Conservation (phyloP, 78 protist genomes). For the Tieghemostelium lacteum region DNA sequence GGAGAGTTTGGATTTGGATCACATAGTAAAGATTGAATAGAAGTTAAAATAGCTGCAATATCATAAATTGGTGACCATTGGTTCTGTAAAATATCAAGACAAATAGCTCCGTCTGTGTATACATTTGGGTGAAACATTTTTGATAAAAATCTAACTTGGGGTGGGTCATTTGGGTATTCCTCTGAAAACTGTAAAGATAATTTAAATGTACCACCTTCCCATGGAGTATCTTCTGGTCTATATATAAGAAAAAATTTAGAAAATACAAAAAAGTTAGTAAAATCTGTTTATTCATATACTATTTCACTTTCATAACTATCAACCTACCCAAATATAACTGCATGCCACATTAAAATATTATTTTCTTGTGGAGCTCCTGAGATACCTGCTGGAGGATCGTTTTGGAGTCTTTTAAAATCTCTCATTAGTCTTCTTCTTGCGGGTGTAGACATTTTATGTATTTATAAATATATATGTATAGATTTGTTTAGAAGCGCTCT, state of each 20-base stretch:
- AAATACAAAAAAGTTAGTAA: neutral
- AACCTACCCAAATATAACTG: conserved; percentile 98
- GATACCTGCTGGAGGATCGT: conserved; percentile 95
- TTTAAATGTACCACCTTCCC: conserved; percentile 99
- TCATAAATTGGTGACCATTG: conserved; percentile 99
- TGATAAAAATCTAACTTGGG: conserved; percentile 96
- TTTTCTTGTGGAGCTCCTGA: conserved; percentile 95
- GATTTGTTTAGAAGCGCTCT: neutral
- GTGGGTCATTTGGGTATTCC: conserved; percentile 99
- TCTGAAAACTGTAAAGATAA: conserved; percentile 96
- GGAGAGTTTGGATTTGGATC: conserved; percentile 99
- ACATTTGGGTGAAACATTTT: conserved; percentile 99
- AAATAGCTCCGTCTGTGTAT: conserved; percentile 99
- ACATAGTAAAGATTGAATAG: conserved; percentile 98
- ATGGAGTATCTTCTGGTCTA: conserved; percentile 98
- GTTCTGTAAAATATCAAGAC: conserved; percentile 99
- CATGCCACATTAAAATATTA: conserved; percentile 98
- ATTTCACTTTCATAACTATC: neutral
- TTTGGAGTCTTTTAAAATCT: conserved; percentile 96
- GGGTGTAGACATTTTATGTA: conserved; percentile 83
- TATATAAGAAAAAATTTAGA: neutral
- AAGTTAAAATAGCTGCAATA: conserved; percentile 98
- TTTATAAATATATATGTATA: neutral
- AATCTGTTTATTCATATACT: neutral
- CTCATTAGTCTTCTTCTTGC: conserved; percentile 95